These are phyloP conservation scores for Wallacemonas sp. DNA, from an alignment of 208 protist genomes.

Conservation along the genomic window DNA sequence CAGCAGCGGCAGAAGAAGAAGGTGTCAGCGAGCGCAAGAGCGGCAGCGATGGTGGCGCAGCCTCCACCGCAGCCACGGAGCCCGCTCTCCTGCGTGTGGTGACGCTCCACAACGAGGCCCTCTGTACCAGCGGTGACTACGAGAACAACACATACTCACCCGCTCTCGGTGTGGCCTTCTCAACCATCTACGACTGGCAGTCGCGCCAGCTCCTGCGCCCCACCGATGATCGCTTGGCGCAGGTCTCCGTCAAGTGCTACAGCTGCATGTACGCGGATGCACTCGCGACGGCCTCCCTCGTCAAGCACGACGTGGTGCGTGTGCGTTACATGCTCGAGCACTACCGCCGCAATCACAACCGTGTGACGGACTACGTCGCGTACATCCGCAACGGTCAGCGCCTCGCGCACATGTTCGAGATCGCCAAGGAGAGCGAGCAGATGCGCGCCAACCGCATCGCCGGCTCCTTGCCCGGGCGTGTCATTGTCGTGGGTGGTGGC, in stretches of 20 bases:
- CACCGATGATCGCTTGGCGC: constrained; percentile 25
- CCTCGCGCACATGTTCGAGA: constrained; percentile 50
- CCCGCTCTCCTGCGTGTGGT: constrained; percentile 31
- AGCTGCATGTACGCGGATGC: constrained; percentile 63
- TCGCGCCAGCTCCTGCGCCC: constrained; percentile 28
- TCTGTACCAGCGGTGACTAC: constrained; percentile 56
- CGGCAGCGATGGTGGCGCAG: not conserved
- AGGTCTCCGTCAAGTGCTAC: constrained; percentile 54
- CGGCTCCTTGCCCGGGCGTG: constrained; percentile 32
- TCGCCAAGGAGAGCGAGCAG: constrained; percentile 41
- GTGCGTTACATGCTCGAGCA: constrained; percentile 46
- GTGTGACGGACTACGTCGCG: constrained; percentile 54
- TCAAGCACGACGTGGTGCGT: constrained; percentile 39
- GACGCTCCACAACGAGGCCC: constrained; percentile 36
- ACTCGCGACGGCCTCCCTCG: constrained; percentile 45
- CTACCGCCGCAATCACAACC: constrained; percentile 42
- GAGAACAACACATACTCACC: constrained; percentile 32
- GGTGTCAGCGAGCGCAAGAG: not conserved
- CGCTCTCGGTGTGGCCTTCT: constrained; percentile 4
- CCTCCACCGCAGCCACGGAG: not conserved
- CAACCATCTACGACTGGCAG: constrained; percentile 44
- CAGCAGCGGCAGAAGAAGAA: no score
- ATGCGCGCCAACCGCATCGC: constrained; percentile 35
- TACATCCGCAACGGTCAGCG: constrained; percentile 40
- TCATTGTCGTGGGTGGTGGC: constrained; percentile 70